Evolutionary conservation across 352 stramenopile genomes (phyloP).

Genomic region (Phytophthora syringae): DNA sequence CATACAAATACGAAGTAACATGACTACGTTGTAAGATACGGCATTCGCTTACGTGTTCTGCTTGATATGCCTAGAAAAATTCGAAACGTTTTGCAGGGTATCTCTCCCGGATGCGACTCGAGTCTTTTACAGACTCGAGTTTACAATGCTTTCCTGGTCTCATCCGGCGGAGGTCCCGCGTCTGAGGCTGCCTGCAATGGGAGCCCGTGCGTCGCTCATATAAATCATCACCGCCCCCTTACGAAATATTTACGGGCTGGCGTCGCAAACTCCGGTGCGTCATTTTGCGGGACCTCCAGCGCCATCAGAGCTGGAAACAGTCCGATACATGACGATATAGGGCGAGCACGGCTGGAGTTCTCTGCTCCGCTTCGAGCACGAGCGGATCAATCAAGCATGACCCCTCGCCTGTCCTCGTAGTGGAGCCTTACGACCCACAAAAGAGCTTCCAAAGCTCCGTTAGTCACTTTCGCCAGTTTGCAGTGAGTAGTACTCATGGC

Average conservation of each 20-base stretch:
- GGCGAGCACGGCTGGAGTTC: neutral
- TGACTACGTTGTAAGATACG: too few relatives aligned
- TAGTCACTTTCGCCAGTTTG: constrained; percentile 30
- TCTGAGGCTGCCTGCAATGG: too few relatives aligned
- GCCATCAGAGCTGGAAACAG: constrained; percentile 15
- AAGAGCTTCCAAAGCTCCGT: constrained; percentile 18
- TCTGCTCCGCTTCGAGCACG: neutral
- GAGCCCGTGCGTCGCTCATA: constrained; percentile 32
- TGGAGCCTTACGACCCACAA: constrained; percentile 21
- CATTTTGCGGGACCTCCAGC: neutral
- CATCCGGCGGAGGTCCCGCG: too few relatives aligned
- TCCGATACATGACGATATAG: constrained; percentile 14
- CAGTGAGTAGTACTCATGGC: constrained; percentile 17
- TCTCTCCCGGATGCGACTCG: too few relatives aligned
- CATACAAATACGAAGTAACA: too few relatives aligned
- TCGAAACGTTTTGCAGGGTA: too few relatives aligned
- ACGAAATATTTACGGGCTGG: constrained; percentile 12
- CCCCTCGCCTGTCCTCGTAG: constrained; percentile 17
- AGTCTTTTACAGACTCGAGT: too few relatives aligned
- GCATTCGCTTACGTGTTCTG: too few relatives aligned
- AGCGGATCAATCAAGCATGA: neutral
- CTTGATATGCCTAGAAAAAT: too few relatives aligned
- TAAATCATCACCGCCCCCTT: constrained; percentile 17
- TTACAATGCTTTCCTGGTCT: too few relatives aligned
- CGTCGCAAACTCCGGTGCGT: constrained; percentile 17